Evolutionary conservation across 306 rosid species (phyloP), one percentile per base, ranked within the genome.

Genomic region (Lathyrus tuberosus): DNA sequence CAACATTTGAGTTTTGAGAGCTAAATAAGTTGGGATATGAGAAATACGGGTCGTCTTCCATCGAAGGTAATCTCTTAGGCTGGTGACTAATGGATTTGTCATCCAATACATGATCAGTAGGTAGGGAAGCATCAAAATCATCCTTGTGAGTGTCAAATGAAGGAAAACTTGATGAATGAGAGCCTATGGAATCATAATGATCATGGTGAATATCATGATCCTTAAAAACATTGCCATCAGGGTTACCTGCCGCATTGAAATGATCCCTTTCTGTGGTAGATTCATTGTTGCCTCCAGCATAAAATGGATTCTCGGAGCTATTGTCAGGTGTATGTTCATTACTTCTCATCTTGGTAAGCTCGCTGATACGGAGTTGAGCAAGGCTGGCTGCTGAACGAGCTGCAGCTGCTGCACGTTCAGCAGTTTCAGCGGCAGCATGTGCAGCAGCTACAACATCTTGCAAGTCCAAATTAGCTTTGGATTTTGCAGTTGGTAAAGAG

Each of bases 381-480:
- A 94, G 88, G 75, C 85, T 90, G 70, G 97, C 97, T 0, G 92
- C 97, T 10, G 91, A 65, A 66, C 99, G 95, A 77, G 99, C 99
- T 2, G 98, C 90, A 17, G 91, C 86, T 0, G 98, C 97, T 9
- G 98, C 98, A 24, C 86, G 85, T 76, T 94, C 97, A 17, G 98
- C 98, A 13, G 88, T 70, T 67, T 94, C 97, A 9, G 97, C 97
- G 62, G 99, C 99, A 75, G 84, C 82, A 77, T 94, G 92, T 63
- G 99, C 99, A 40, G 99, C 97, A 66, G 91, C 91, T 78, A 94
- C 57, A 62, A 94, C 97, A 69, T 94, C 98, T 77, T 90, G 89
- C 43, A 94, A 72, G 82, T 94, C 84, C 61, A 85, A 80, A 48
- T 79, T 63, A 44, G 67, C 76, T 37, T 81, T 95, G 10, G 86